Evolutionary conservation across 306 rosid species (phyloP), one percentile per base, ranked within the genome.

Genomic region (Cicer arietinum): DNA sequence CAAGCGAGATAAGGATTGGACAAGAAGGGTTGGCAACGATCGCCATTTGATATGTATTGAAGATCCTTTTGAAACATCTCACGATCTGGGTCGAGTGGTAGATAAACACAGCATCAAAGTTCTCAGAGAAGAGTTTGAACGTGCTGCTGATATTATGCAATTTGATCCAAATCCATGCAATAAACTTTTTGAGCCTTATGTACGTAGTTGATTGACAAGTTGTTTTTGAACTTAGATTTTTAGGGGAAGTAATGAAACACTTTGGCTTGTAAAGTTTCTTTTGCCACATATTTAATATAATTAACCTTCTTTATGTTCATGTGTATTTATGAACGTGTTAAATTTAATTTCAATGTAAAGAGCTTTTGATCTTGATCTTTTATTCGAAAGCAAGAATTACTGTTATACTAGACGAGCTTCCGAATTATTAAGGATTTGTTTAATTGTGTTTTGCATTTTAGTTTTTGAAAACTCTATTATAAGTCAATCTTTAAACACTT

Each of bases 21-120:
- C 99, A 37, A 84, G 99, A 80, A 87, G 99, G 85, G 59, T 94
- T 20, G 99, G 99, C 4, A 92, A 90, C 9, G 99, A 92, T 80
- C 88, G 97, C 0, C 99, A 94, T 83, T 73, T 94, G 85, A 94
- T 94, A 86, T 94, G 99, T 83, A 94, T 94, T 77, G 99, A 94
- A 85, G 97, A 94, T 80, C 99, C 99, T 2, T 94, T 94, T 69
- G 96, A 94, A 88, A 80, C 18, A 71, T 90, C 97, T 65, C 99
- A 94, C 74, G 99, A 94, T 82, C 84, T 94, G 16, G 99, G 99
- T 48, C 91, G 97, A 78, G 96, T 94, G 68, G 99, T 94, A 8
- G 99, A 94, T 73, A 94, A 89, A 85, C 63, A 43, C 61, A 94
- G 97, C 89, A 94, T 94, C 65, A 94, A 84, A 80, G 95, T 94